Evolutionary conservation across 2,329 filamentous ascomycete species (phyloP).

Genomic region (Eutypa lata): DNA sequence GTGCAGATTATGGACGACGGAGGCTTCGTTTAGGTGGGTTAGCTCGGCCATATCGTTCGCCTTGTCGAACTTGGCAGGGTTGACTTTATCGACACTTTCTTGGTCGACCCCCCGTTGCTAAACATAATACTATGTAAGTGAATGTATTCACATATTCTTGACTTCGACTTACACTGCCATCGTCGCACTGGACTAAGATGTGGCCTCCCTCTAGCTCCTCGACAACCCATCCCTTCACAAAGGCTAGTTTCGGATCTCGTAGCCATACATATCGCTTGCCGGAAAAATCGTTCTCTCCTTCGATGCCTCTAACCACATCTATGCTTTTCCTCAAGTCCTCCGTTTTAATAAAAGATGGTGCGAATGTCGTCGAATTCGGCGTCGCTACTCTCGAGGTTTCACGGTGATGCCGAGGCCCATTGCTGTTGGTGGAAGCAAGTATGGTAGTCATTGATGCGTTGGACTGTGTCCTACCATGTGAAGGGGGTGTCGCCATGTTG

Average conservation of each 20-base stretch:
- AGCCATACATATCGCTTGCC: conserved; percentile 98
- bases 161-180: conserved; percentile 68
- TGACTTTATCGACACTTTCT: conserved; percentile 96
- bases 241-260: conserved; percentile 80
- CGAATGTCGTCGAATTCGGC: conserved; percentile 77
- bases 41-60: conserved; percentile 99
- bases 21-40: conserved; percentile 95
- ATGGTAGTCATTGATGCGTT: conserved; percentile 48
- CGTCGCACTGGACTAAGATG: conserved; percentile 87
- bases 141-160: not conserved
- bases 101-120: conserved; percentile 83
- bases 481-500: conserved; percentile 36
- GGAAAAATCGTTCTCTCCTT: conserved; percentile 98
- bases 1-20: conserved; percentile 94
- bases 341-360: conserved; percentile 90
- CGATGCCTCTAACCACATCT: conserved; percentile 68
- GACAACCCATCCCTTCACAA: conserved; percentile 88
- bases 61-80: conserved; percentile 99
- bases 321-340: conserved; percentile 65
- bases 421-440: conserved; percentile 34
- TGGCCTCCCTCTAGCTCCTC: conserved; percentile 70
- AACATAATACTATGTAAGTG: conserved; percentile 11
- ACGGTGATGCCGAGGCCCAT: conserved; percentile 38
- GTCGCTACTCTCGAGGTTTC: conserved; percentile 63
- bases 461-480: conserved; percentile 69